These are phyloP conservation scores for Exophiala lecanii-corni DNA, from an alignment of 2,329 filamentous ascomycete genomes.

Conservation along the genomic window DNA sequence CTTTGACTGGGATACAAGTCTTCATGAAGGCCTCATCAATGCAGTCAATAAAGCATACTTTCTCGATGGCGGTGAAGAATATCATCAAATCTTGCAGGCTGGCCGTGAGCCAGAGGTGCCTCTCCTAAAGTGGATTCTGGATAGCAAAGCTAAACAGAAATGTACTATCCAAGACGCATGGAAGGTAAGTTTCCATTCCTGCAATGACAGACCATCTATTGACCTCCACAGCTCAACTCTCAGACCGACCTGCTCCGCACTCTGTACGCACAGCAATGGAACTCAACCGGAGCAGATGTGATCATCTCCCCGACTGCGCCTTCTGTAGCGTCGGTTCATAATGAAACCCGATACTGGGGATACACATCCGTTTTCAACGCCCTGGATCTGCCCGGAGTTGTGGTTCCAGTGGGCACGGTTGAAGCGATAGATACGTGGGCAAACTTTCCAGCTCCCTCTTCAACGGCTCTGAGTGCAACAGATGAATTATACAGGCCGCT, in stretches of 20 bases:
- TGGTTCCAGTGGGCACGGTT: conserved; percentile 54
- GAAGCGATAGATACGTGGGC: conserved; percentile 37
- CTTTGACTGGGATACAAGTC: conserved; percentile 46
- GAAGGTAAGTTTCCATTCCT: conserved; percentile 32
- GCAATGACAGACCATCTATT: not conserved
- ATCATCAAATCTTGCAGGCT: conserved; percentile 45
- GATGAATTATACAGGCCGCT: conserved; percentile 44
- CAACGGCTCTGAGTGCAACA: conserved; percentile 21
- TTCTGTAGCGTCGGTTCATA: conserved; percentile 39
- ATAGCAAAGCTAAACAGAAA: conserved; percentile 46
- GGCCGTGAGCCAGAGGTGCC: conserved; percentile 57
- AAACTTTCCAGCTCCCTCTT: conserved; percentile 19
- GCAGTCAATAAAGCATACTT: conserved; percentile 49
- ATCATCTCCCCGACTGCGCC: conserved; percentile 43
- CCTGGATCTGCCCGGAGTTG: conserved; percentile 59
- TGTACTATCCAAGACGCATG: conserved; percentile 36
- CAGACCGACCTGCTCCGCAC: conserved; percentile 30
- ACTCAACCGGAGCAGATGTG: conserved; percentile 49
- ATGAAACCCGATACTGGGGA: conserved; percentile 55
- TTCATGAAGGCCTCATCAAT: conserved; percentile 47
- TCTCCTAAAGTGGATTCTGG: conserved; percentile 55
- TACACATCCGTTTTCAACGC: conserved; percentile 66
- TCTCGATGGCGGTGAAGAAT: conserved; percentile 56
- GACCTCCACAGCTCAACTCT: conserved; percentile 29
- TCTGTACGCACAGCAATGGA: conserved; percentile 45